Percentiles rank a stretch among this genome's conserved stretches.
These are phyloP conservation scores for Candida schatavii DNA, from an alignment of 805 yeast genomes.

Conservation along the genomic window DNA sequence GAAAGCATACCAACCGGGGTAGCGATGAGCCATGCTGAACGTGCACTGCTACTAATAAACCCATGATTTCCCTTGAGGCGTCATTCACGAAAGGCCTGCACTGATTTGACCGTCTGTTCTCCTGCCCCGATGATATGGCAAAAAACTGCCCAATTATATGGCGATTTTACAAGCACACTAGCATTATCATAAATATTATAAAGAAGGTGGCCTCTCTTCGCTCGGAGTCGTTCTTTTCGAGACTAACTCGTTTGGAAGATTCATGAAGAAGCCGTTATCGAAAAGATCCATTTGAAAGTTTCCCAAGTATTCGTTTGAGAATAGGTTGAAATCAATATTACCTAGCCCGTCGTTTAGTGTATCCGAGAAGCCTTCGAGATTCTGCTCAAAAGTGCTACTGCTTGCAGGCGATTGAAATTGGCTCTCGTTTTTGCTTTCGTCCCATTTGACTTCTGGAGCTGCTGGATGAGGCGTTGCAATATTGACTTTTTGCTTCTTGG, in stretches of 20 bases:
- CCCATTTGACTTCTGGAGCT: background rate
- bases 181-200: too few relatives aligned
- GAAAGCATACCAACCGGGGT: too few relatives aligned
- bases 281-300: slow-evolving; percentile 26
- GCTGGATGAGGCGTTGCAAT: background rate
- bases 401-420: background rate
- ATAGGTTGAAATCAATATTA: slow-evolving; percentile 4
- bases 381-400: background rate
- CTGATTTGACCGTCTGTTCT: too few relatives aligned
- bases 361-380: too few relatives aligned
- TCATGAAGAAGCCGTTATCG: slow-evolving; percentile 25
- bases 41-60: too few relatives aligned
- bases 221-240: background rate
- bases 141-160: too few relatives aligned
- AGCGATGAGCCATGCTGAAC: too few relatives aligned
- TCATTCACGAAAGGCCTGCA: too few relatives aligned
- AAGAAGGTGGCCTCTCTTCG: background rate
- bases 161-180: too few relatives aligned
- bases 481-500: background rate
- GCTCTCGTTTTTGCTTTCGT: background rate
- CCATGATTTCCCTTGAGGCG: too few relatives aligned
- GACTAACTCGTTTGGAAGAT: slow-evolving; percentile 16
- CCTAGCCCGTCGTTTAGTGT: background rate
- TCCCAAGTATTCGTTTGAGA: slow-evolving; percentile 22
- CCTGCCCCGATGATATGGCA: too few relatives aligned